Evolutionary conservation across 1,284 basidiomycete genomes (phyloP), one percentile per base, ranked within the genome.

Genomic region (Fomitopsis pinicola): DNA sequence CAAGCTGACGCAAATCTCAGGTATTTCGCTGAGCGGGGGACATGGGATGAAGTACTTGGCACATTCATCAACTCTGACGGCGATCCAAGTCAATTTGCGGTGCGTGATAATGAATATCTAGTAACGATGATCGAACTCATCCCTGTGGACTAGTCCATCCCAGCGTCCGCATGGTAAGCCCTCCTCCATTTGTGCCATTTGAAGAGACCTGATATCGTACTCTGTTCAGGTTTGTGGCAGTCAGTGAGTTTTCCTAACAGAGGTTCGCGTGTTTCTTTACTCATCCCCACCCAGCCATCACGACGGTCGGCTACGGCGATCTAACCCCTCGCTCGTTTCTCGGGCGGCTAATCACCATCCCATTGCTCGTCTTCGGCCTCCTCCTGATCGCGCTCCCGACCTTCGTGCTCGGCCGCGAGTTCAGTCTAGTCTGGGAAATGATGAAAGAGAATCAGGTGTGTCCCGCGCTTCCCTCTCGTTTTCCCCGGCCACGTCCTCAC

Each of bases 321-420:
- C 91, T 94, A 56, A 92, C 90, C 0, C 92, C 92, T 0, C 83
- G 89, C 17, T 91, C 91, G 1, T 88, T 91, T 71, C 80, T 95
- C 10, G 93, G 94, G 2, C 86, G 92, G 7, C 77, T 95, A 42
- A 78, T 95, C 64, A 94, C 93, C 0, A 78, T 95, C 0, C 94
- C 94, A 0, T 80, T 96, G 22, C 84, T 96, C 52, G 82, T 92
- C 26, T 95, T 93, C 69, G 94, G 94, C 1, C 79, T 95, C 8
- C 79, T 96, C 0, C 80, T 95, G 46, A 94, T 95, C 69, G 94
- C 94, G 0, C 80, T 95, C 1, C 93, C 93, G 5, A 91, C 87
- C 65, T 95, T 96, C 67, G 93, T 96, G 0, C 84, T 95, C 7
- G 94, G 94, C 0, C 77, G 92, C 53, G 93, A 96, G 71, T 96